Evolutionary conservation across 768 basidiomycete genomes (phyloP), one percentile per base, ranked within the genome.

Genomic region (Baorangia bicolor): DNA sequence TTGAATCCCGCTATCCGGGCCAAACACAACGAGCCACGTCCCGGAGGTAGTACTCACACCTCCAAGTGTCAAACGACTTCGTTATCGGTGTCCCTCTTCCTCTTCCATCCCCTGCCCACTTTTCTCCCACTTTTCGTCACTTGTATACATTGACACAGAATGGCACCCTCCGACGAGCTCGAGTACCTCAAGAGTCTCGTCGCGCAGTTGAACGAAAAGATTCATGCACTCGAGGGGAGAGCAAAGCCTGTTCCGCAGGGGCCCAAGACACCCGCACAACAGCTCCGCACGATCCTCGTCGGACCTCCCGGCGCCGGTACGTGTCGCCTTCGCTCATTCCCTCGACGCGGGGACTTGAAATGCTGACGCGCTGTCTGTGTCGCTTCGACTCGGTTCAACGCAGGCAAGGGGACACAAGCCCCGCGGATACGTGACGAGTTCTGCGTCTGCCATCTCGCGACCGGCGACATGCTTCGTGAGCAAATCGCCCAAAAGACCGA

Each of bases 321-420:
- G 87, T 74, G 18, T 21, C 9, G 46, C 28, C 0, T 23, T 16
- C 14, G 33, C 20, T 34, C 13, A 3, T 20, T 13, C 23, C 14
- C 34, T 13, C 11, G 4, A 3, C 12, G 3, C 16, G 14, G 4
- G 16, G 20, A 5, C 30, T 16, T 20, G 44, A 5, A 2, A 3
- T 18, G 23, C 51, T 58, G 14, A 56, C 49, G 51, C 37, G 25
- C 37, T 33, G 2, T 4, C 11, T n/a, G 33, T 49, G 2, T 5
- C 20, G 23, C 14, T 30, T 43, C n/a, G 27, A 4, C 47, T 12
- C 37, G 35, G 4, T 5, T 25, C 21, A 13, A 31, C 53, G 28
- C 68, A 97, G 96, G 96, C 63, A 99, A 99, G 81, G 97, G 97
- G 27, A 99, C 97, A 3, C 97, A 99, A 74, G 97, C 94, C 0